A percentile compares a stretch with the other conserved stretches of the same genome.
phyloP scores from a whole-genome alignment of 2,329 filamentous ascomycete species.

The Ophiostoma ips region DNA sequence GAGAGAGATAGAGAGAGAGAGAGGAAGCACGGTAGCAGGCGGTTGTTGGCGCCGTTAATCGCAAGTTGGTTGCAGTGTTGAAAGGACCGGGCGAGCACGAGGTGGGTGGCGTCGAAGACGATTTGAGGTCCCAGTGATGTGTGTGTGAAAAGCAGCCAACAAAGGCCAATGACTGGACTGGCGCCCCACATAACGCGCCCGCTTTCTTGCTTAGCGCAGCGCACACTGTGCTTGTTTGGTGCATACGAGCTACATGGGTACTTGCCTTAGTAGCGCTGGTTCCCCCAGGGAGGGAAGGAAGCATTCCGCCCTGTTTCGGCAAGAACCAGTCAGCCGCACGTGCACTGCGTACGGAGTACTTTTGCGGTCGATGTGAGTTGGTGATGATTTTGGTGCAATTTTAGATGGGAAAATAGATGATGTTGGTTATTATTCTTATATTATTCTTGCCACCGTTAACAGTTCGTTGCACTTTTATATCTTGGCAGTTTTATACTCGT shows the following conservation, averaged over 20 bases:
- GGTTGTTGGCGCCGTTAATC: too few relatives aligned
- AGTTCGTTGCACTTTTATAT: neutral
- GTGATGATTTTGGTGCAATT: too few relatives aligned
- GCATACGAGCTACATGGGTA: neutral
- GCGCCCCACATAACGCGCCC: neutral
- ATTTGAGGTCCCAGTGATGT: conserved; percentile 1
- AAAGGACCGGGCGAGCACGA: too few relatives aligned
- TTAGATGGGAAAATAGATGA: too few relatives aligned
- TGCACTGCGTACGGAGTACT: neutral
- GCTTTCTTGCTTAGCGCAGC: neutral
- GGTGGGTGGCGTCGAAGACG: neutral
- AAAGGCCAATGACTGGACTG: conserved; percentile 1
- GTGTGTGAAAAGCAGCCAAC: conserved; percentile 6
- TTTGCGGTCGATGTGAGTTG: neutral
- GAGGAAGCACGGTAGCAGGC: too few relatives aligned
- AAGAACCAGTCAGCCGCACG: neutral
- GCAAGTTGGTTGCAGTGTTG: too few relatives aligned
- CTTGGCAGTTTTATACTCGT: neutral
- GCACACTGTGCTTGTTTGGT: neutral
- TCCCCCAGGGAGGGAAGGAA: too few relatives aligned
- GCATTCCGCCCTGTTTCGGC: neutral
- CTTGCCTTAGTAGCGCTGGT: neutral
- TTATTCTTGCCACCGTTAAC: neutral
- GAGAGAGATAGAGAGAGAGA: too few relatives aligned
- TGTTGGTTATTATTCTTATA: neutral